Percentiles rank a stretch among this genome's conserved stretches.
These are phyloP conservation scores for Suillus alpinus DNA, from an alignment of 768 basidiomycete species.

Conservation along the genomic window DNA sequence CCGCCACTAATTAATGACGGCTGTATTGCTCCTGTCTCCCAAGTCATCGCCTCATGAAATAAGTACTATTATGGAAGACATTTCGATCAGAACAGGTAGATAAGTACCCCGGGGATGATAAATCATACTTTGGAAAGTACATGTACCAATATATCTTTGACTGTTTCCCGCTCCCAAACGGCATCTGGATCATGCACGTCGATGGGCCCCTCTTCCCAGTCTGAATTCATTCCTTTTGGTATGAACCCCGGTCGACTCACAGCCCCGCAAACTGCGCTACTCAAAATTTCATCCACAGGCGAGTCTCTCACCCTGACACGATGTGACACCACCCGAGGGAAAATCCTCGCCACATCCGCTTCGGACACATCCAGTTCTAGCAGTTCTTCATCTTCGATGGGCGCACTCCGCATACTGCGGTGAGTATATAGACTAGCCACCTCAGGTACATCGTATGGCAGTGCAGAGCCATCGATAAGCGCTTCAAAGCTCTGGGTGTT, in stretches of 20 bases:
- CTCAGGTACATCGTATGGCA: slow-evolving; percentile 12
- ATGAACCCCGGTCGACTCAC: slow-evolving; percentile 17
- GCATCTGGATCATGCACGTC: neutral
- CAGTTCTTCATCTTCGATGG: slow-evolving; percentile 17
- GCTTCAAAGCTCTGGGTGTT: slow-evolving; percentile 16
- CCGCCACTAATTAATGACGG: neutral
- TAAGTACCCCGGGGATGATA: neutral
- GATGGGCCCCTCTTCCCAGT: neutral
- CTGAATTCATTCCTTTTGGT: slow-evolving; percentile 12
- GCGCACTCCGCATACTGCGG: slow-evolving; percentile 7
- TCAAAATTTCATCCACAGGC: slow-evolving; percentile 67
- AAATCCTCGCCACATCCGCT: slow-evolving; percentile 70
- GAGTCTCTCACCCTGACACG: slow-evolving; percentile 69
- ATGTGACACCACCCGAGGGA: slow-evolving; percentile 73
- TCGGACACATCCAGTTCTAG: slow-evolving; percentile 61
- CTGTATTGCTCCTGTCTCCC: neutral
- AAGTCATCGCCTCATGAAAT: neutral
- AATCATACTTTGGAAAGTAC: slow-evolving; percentile 50
- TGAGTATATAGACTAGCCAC: slow-evolving; percentile 7
- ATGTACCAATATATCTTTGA: slow-evolving; percentile 65
- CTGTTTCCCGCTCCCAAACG: slow-evolving; percentile 44
- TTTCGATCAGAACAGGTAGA: neutral
- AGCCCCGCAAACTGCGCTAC: slow-evolving; percentile 61
- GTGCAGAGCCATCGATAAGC: slow-evolving; percentile 14
- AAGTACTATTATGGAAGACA: neutral